Evolutionary conservation across 2,329 filamentous ascomycete genomes (phyloP), one percentile per base, ranked within the genome.

Genomic region (Dothidotthia symphoricarpi): DNA sequence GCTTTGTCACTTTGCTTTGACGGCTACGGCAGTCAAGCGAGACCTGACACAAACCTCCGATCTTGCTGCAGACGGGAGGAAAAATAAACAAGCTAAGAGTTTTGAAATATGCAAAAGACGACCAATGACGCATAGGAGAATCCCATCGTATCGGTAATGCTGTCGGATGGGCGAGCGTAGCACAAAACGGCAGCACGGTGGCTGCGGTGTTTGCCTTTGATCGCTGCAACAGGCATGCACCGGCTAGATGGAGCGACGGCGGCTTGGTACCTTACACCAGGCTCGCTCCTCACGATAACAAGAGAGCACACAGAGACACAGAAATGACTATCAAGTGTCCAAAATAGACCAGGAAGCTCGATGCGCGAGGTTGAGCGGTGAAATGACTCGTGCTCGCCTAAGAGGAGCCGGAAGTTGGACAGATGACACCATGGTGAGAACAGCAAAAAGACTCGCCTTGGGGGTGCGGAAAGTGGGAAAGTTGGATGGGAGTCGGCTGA

Each of bases 331-430:
- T 28, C 28, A 32, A 32, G 31, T 34, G 39, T 34, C 41, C 36
- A 37, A 53, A 45, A 45, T 43, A 41, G 51, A 52, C 50, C 56
- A 48, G 57, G 53, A 52, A 49, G 44, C 28, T 40, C 31, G 48
- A 29, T 47, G 43, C 34, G 49, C 33, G 33, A 41, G 49, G 35
- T n/a, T 39, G 41, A 52, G 61, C 61, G 61, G 61, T 64, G 60
- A 64, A 45, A 58, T 63, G 61, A 66, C 61, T 66, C 61, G 61
- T 49, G 59, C 43, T 39, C 51, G 43, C 46, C 43, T 34, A 43
- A 45, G 46, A n/a, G 43, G 40, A 47, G 48, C 32, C 44, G 45
- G 42, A 52, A 55, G 53, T 47, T 60, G 57, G 56, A 61, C 57
- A 52, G 49, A 66, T 63, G 59, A 66, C 60, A 63, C 45, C 49